Percentiles rank a stretch among this genome's conserved stretches.
phyloP scores from a whole-genome alignment of 805 yeast species.

The Saturnispora sekii region DNA sequence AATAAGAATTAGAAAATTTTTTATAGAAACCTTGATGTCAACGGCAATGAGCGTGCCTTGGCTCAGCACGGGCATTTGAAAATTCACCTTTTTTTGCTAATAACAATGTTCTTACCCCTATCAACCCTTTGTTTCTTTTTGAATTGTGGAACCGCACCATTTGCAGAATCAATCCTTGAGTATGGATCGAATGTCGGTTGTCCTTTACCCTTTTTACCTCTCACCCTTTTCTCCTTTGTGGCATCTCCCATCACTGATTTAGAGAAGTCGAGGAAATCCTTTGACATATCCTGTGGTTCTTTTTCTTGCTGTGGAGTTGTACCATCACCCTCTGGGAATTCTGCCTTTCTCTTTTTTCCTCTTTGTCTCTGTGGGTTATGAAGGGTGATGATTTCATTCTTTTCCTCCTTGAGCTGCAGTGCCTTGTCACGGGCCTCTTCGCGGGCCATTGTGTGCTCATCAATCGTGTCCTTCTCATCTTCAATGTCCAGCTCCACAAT shows the following conservation, averaged over 20 bases:
- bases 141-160: slow-evolving; percentile 16
- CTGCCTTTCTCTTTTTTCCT: slow-evolving; percentile 6
- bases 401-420: slow-evolving; percentile 13
- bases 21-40: no score
- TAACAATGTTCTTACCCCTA: slow-evolving; percentile 22
- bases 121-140: slow-evolving; percentile 22
- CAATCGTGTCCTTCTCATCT: slow-evolving; percentile 14
- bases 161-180: slow-evolving; percentile 20
- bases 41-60: no score
- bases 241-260: slow-evolving; percentile 17
- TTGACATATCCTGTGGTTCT: slow-evolving; percentile 13
- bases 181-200: slow-evolving; percentile 54
- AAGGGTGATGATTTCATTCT: slow-evolving; percentile 25
- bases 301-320: slow-evolving; percentile 11
- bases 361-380: slow-evolving; percentile 19
- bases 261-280: slow-evolving; percentile 25
- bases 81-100: slow-evolving; percentile 16
- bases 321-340: neutral
- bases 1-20: neutral
- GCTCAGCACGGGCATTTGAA: neutral
- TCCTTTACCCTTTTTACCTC: slow-evolving; percentile 15
- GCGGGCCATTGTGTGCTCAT: neutral
- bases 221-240: slow-evolving; percentile 11
- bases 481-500: slow-evolving; percentile 13
- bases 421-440: neutral